These are phyloP conservation scores for Hypericum androsaemum DNA, from an alignment of 345 rosid species.

Conservation along the genomic window DNA sequence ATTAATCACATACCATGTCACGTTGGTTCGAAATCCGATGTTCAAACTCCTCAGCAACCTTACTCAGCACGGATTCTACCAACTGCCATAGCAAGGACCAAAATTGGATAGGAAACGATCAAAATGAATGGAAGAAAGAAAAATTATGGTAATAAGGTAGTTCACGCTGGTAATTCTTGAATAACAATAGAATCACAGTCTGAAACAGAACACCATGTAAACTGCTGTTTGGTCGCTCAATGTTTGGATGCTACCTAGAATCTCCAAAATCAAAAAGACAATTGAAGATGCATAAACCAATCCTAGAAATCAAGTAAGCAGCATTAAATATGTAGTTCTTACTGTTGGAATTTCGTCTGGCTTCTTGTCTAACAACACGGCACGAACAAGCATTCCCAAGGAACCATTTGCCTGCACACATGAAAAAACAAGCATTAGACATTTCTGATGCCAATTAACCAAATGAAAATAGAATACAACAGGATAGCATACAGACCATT, in stretches of 20 bases:
- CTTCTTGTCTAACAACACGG: constrained; percentile 62
- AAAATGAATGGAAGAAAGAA: constrained; percentile 2
- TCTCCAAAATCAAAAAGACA: no score
- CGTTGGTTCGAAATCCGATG: constrained; percentile 57
- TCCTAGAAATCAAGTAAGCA: background rate
- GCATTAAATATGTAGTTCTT: constrained; percentile 17
- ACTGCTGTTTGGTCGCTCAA: no score
- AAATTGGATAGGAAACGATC: constrained; percentile 7
- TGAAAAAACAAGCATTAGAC: constrained; percentile 4
- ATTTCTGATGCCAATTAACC: constrained; percentile 6
- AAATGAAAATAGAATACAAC: constrained; percentile 5
- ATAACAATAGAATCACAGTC: no score
- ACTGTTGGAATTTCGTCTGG: constrained; percentile 78
- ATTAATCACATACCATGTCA: constrained; percentile 40
- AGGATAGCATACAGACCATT: constrained; percentile 47
- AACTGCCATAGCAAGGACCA: constrained; percentile 37
- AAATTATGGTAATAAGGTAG: background rate
- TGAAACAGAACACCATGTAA: no score
- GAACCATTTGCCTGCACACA: constrained; percentile 51
- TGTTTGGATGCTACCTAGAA: no score
- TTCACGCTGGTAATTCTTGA: no score
- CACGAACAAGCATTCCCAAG: constrained; percentile 61
- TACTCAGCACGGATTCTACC: constrained; percentile 84
- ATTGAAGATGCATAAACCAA: background rate
- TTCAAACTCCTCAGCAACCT: constrained; percentile 82